Base-by-base conservation (phyloP, 495 filamentous ascomycete genomes). In the Annulohypoxylon maeteangense region DNA sequence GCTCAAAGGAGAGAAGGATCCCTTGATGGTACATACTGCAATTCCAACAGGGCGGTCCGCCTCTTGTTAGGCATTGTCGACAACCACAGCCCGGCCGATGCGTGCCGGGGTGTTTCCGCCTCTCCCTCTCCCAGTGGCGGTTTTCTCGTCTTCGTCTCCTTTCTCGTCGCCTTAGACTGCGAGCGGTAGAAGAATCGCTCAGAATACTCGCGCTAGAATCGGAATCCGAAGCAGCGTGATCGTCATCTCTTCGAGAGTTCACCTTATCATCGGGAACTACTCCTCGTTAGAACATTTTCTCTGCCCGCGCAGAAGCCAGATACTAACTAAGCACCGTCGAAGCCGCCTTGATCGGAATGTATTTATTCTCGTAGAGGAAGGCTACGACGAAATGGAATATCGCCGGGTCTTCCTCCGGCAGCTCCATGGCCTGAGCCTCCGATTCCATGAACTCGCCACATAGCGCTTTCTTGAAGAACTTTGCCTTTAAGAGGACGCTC, bases 361-460 rank as follows among this genome's bases (percentile, higher is more conserved):
- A 85, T 68, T 76, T 81, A 14, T 75, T 81, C 68, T 85, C 83
- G 68, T 86, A 85, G 22, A 86, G 71, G 53, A 78, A 85, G 29
- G 83, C 81, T 8, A 86, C 58, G n/a, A 86, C 69, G 47, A 84
- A 82, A 31, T 83, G 81, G 53, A 85, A 84, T 48, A 82, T 84
- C 34, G 75, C 78, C 1, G 84, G 82, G 57, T 84, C 76, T 63
- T 86, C 84, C 45, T 85, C 84, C 1, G 80, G 81, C 0, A 86
- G 66, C 38, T 84, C 75, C 38, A 85, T 80, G 1, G 78, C 76
- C 59, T 83, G 80, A 22, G 80, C 65, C 1, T 71, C 75, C 0
- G 80, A 74, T 63, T 86, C 83, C 36, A 32, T 72, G 59, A 83
- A 84, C 4, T 76, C 69, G 31, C 81, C 82, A 65, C 80, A 78